Base-by-base conservation (phyloP, 306 rosid species). In the Echinosophora koreensis region DNA sequence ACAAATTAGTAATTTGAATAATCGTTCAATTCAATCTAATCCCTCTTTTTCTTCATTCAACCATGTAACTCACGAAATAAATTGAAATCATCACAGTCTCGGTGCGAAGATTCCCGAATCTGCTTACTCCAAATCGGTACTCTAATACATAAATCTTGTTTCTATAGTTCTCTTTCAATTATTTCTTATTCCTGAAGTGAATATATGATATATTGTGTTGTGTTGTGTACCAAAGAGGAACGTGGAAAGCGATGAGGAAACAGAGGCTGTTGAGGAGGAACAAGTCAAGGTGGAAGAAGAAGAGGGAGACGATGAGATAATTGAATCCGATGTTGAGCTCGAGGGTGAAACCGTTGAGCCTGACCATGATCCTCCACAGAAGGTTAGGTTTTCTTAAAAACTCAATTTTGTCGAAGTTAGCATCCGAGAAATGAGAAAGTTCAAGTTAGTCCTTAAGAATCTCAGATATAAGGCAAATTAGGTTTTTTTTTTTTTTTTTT, bases 341-440 rank as follows among this genome's bases (percentile, higher is more conserved):
- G 98, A 93, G 73, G 98, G 97, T 65, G 98, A 93, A 41, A 84
- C 70, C 16, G 89, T 91, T 3, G 95, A 93, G 82, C 88, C 97
- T 42, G 98, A 93, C 58, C 73, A 86, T 71, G 98, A 90, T 66
- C 93, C 97, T 69, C 87, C 98, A 5, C 97, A 93, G 77, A 93
- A 93, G 92, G 97, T 44, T 44, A 3, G 50, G 14, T 44, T 0
- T 44, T 44, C 32, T 30, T 22, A 22, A 22, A 22, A 22, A 22
- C 22, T 22, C 22, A 22, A 22, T 22, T 22, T 22, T 22, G 22
- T 22, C 22, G 22, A 22, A 22, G 22, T 22, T 22, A 22, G 50
- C 10, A 44, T 14, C 10, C 3, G 47, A 44, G 50, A 1, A 44
- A 44, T 44, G 50, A 41, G 11, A 44, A 11, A 10, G 10, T 13